Evolutionary conservation across 2,329 filamentous ascomycete genomes (phyloP).

Genomic region (Penicillium sp.): DNA sequence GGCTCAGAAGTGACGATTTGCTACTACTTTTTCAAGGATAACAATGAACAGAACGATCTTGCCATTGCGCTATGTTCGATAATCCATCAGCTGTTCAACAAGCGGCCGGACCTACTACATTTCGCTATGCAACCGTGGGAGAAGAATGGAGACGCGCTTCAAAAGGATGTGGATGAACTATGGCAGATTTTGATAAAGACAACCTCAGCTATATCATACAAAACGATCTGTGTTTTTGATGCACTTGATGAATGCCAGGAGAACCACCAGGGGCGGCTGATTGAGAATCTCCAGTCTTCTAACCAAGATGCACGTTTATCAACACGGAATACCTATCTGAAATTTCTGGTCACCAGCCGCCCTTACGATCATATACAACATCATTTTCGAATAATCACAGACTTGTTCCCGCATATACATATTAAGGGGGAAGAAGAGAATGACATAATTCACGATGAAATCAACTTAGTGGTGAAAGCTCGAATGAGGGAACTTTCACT

Average conservation of each 20-base stretch:
- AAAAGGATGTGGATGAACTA: conserved; percentile 10
- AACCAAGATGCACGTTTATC: background rate
- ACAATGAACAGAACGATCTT: conserved; percentile 32
- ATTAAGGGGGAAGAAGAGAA: conserved; percentile 15
- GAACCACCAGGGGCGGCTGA: background rate
- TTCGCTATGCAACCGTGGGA: conserved; percentile 16
- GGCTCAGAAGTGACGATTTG: conserved; percentile 22
- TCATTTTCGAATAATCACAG: conserved; percentile 1
- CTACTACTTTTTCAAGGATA: conserved; percentile 45
- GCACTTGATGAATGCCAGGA: conserved; percentile 10
- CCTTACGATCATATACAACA: conserved; percentile 15
- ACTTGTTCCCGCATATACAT: conserved; percentile 7
- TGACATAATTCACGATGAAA: conserved; percentile 12
- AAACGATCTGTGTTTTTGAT: conserved; percentile 12
- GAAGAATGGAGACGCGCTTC: conserved; percentile 21
- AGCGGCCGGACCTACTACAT: conserved; percentile 25
- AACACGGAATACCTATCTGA: conserved; percentile 2
- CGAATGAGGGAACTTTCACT: conserved; percentile 14
- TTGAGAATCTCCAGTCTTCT: conserved; percentile 9
- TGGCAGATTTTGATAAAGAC: conserved; percentile 15
- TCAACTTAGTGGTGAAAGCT: conserved; percentile 11
- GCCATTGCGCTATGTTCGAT: conserved; percentile 34
- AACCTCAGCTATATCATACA: background rate
- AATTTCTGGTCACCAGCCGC: conserved; percentile 21
- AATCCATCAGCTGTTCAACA: conserved; percentile 39